Conservation (phyloP, 177 flowering plant genomes). For the Vitis hybrid region DNA sequence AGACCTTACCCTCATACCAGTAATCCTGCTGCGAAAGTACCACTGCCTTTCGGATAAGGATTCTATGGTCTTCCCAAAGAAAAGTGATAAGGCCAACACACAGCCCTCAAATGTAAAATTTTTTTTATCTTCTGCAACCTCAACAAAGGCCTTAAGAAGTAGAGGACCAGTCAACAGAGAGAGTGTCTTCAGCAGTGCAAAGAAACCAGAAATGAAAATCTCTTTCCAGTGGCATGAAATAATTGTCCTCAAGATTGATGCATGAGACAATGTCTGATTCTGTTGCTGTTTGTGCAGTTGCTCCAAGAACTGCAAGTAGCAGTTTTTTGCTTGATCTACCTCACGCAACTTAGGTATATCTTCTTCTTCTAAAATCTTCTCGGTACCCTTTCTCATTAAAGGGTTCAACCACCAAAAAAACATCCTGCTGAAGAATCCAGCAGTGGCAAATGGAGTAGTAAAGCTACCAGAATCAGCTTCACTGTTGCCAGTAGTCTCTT, state of each 20-base stretch:
- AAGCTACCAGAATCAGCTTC: no score
- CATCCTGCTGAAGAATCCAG: no score
- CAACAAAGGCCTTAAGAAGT: constrained; percentile 65
- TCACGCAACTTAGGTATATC: no score
- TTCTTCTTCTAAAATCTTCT: no score
- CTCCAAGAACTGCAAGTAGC: constrained; percentile 18
- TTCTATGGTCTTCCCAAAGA: constrained; percentile 53
- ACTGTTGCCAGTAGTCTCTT: no score
- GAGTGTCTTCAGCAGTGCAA: constrained; percentile 59
- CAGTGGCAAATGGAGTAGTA: no score
- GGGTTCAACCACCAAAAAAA: no score
- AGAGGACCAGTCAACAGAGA: constrained; percentile 70
- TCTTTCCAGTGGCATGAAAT: constrained; percentile 55
- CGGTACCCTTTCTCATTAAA: no score
- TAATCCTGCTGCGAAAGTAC: constrained; percentile 56
- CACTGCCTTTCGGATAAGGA: constrained; percentile 73
- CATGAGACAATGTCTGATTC: constrained; percentile 24
- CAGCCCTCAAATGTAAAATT: constrained; percentile 55
- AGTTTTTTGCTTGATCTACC: no score
- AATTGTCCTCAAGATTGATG: constrained; percentile 47
- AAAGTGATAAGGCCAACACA: constrained; percentile 46
- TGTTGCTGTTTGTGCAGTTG: constrained; percentile 34
- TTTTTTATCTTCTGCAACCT: constrained; percentile 63
- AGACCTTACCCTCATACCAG: constrained; percentile 70
- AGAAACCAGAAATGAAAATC: constrained; percentile 62